A percentile compares a stretch with the other conserved stretches of the same genome.
Conservation (phyloP, 1,284 basidiomycete species). For the Takashimella tepidaria region DNA sequence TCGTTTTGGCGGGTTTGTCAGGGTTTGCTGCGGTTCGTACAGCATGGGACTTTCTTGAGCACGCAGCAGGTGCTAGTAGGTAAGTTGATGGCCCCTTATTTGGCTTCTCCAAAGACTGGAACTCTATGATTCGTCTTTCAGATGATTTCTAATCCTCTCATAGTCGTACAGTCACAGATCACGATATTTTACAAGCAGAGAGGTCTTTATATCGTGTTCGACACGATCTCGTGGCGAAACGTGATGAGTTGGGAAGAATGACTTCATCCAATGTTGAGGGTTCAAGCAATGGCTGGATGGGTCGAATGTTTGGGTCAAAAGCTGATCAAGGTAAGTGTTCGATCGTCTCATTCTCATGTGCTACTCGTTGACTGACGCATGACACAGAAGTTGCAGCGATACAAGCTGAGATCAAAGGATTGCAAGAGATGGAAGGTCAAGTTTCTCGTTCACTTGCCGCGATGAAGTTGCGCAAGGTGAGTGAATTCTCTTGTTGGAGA, state of each 20-base stretch:
- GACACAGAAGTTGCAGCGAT: conserved; percentile 19
- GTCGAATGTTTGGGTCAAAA: conserved; percentile 37
- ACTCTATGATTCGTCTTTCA: too few species aligned
- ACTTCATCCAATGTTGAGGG: conserved; percentile 6
- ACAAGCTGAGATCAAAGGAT: conserved; percentile 36
- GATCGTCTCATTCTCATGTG: neutral
- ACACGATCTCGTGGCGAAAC: conserved; percentile 40
- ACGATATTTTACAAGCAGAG: conserved; percentile 41
- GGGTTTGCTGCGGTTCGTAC: conserved; percentile 45
- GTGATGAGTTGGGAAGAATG: conserved; percentile 31
- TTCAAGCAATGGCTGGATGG: conserved; percentile 30
- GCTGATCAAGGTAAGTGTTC: conserved; percentile 22
- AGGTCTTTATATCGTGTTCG: conserved; percentile 43
- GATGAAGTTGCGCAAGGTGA: conserved; percentile 39
- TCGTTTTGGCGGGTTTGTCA: conserved; percentile 44
- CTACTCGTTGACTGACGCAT: neutral
- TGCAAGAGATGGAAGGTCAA: conserved; percentile 42
- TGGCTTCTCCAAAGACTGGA: too few species aligned
- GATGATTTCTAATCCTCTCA: neutral
- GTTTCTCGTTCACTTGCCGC: conserved; percentile 33
- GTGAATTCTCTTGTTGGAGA: conserved; percentile 1
- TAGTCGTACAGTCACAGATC: conserved; percentile 24
- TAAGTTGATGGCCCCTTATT: conserved; percentile 14
- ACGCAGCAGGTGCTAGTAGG: conserved; percentile 29
- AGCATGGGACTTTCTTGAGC: conserved; percentile 43